Base-by-base conservation (phyloP, 768 basidiomycete species). In the Amanita brunnescens region DNA sequence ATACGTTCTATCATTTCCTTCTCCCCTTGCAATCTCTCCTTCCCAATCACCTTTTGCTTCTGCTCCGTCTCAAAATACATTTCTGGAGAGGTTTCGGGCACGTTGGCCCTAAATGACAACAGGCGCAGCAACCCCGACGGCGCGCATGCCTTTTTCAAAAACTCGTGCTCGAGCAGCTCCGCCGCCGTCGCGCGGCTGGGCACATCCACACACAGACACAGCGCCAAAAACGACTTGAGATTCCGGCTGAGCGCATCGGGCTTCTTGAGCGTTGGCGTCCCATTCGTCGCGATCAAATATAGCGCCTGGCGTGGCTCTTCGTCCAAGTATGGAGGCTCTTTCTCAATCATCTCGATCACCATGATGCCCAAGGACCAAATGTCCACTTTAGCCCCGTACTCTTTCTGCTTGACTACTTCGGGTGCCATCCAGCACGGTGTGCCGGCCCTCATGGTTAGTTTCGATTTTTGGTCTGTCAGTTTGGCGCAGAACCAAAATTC, bases 401-500 rank as follows among this genome's bases (percentile, higher is more conserved):
- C 91, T 68, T 95, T 94, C 65, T 93, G 89, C 70, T 92, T 94
- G 60, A 96, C 92, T 47, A 96, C 91, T 66, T 96, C 93, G n/a
- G 93, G 93, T 2, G 93, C 93, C 93, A 96, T 96, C 93, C 93
- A 95, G 68, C 95, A 95, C 1, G 93, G 93, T 8, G 92, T 95
- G 30, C 93, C 93, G 3, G 95, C 92, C 93, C 95, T 95, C n/a
- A 92, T 95, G 26, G 92, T 91, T 47, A 92, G 87, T 68, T 95
- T 95, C 37, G 89, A 93, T 66, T 95, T 96, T 69, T 95, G 90
- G 60, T 94, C 92, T 1, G 93, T 94, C 24, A 97, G 75, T 65
- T 95, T 94, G 52, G 93, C 93, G 57, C 91, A 95, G 74, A 95
- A 96, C 40, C 93, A 93, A 62, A 97, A 97, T 64, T 95, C 93